Base-by-base conservation (phyloP, 495 filamentous ascomycete species). In the Penicillium atrosanguineum region DNA sequence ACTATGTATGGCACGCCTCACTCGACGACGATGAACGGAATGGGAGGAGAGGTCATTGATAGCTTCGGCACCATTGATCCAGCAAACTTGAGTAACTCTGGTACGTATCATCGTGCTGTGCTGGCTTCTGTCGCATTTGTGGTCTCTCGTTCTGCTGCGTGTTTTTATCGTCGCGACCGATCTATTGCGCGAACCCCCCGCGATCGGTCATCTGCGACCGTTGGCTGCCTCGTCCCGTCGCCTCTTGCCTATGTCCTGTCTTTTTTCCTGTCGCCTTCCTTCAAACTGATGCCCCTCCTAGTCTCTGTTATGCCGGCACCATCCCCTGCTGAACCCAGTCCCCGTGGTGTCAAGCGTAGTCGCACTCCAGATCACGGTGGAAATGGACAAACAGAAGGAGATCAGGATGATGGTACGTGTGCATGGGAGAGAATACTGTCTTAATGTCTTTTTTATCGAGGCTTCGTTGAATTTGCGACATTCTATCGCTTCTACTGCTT, bases 271-370 rank as follows among this genome's bases (percentile, higher is more conserved):
- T 63, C 59, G 38, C 63, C 68, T 65, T 55, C 64, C 61, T 62
- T 61, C 65, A 64, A 65, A 72, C 71, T 74, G 70, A 74, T 71
- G 52, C 64, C 62, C 61, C 60, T 69, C 54, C 65, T 75, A 72
- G 69, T 75, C 51, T 67, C 69, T 63, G 65, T 65, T 51, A 63
- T 80, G 50, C 74, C 77, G 53, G 61, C 70, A 47, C 66, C 73
- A 45, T 66, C 76, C 20, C 65, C 70, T 65, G 63, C 76, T 58
- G 64, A 69, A 56, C 72, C 76, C 61, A 76, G 77, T 57, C 83
- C 90, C 58, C 86, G 94, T 68, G 91, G 91, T 56, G 70, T 90
- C 67, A 98, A 97, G 78, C 85, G 94, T 73, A 94, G 89, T 83
- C 90, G 91, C 52, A 96, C 94, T 48, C 92, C 91, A 61, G 89